Conservation (phyloP, 352 stramenopile species). For the Phytophthora macrochlamydospora region DNA sequence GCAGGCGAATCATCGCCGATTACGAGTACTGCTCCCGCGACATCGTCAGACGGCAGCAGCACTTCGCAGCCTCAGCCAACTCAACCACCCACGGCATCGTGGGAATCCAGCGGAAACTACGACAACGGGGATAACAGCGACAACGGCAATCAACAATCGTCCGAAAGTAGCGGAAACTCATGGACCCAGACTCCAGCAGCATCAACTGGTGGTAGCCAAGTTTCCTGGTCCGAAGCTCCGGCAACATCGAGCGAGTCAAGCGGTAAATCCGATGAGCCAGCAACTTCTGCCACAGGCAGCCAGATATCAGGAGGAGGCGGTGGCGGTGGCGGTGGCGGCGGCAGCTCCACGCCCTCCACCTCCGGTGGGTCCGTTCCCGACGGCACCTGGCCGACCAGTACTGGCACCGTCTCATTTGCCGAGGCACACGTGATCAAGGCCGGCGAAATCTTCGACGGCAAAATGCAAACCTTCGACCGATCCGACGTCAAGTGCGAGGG, state of each 20-base stretch:
- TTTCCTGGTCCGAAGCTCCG: background rate
- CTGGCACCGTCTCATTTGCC: conserved; percentile 13
- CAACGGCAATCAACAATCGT: background rate
- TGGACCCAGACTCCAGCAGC: background rate
- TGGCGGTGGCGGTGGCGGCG: background rate
- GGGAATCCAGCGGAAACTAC: background rate
- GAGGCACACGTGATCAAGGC: conserved; percentile 35
- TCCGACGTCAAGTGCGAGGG: conserved; percentile 41
- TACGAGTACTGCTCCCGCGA: background rate
- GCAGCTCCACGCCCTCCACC: background rate
- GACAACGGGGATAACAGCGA: background rate
- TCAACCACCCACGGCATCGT: background rate
- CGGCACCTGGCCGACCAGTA: conserved; percentile 14
- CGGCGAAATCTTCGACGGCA: conserved; percentile 27
- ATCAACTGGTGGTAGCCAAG: background rate
- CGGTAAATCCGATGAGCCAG: background rate
- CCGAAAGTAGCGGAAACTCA: background rate
- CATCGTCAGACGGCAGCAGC: conserved; percentile 4
- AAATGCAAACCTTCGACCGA: conserved; percentile 50
- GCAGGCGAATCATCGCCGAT: conserved; percentile 6
- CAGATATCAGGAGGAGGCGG: background rate
- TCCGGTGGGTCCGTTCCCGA: conserved; percentile 2
- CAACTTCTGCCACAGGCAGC: background rate
- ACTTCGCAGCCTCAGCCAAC: conserved; percentile 8
- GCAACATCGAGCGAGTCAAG: conserved; percentile 3